These are phyloP conservation scores for Pseudonitzschia pungens DNA, from an alignment of 108 stramenopile genomes.

Conservation along the genomic window DNA sequence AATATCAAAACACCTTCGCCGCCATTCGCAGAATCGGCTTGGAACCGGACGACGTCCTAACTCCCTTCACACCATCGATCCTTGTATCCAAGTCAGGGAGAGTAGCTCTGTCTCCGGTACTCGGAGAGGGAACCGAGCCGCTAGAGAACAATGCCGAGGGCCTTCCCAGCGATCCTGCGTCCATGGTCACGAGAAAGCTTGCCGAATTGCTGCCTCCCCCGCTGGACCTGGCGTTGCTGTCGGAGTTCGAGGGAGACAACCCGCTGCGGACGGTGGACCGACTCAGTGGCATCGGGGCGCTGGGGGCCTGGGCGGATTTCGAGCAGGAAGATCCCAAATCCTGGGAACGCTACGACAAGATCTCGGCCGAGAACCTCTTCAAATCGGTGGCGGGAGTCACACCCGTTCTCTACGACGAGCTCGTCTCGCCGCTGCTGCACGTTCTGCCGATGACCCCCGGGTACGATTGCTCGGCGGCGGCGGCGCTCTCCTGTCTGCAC, in stretches of 20 bases:
- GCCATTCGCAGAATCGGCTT: constrained; percentile 66
- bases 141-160: background rate
- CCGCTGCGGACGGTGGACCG: constrained; percentile 47
- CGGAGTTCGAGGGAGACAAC: constrained; percentile 50
- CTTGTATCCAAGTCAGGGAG: constrained; percentile 65
- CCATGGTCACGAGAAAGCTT: constrained; percentile 20
- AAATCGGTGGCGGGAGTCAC: constrained; percentile 61
- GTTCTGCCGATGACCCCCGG: constrained; percentile 84
- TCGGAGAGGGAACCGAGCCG: constrained; percentile 31
- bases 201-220: constrained; percentile 66
- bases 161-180: background rate
- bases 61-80: constrained; percentile 65
- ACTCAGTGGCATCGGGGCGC: constrained; percentile 58
- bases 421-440: constrained; percentile 76
- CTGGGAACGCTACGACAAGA: constrained; percentile 65
- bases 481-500: constrained; percentile 85
- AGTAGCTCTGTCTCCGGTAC: constrained; percentile 76
- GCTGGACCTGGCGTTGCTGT: constrained; percentile 68
- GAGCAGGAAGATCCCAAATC: constrained; percentile 69
- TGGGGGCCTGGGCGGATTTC: constrained; percentile 80
- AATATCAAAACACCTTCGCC: constrained; percentile 82
- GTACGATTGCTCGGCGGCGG: constrained; percentile 83
- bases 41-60: constrained; percentile 64
- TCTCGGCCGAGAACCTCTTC: constrained; percentile 73
- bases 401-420: constrained; percentile 54